Evolutionary conservation across 108 stramenopile species (phyloP).

Genomic region (Nitzschia sp.): DNA sequence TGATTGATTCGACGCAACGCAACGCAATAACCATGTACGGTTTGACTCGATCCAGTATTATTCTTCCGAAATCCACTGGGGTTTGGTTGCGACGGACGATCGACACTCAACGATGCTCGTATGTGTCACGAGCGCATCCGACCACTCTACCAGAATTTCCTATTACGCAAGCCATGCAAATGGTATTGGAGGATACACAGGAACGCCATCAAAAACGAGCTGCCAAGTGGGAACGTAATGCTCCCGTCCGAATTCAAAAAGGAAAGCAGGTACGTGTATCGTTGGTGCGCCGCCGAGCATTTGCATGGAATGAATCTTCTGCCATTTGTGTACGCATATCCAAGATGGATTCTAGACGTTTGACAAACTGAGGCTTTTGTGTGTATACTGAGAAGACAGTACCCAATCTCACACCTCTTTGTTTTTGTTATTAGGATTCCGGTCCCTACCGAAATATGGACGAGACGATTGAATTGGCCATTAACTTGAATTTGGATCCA

Average conservation of each 20-base stretch:
- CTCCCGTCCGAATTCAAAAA: slow-evolving; percentile 22
- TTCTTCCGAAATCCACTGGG: too few species aligned
- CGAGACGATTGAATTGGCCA: slow-evolving; percentile 87
- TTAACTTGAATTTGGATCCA: slow-evolving; percentile 92
- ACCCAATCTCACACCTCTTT: too few species aligned
- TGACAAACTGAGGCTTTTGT: too few species aligned
- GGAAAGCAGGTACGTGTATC: slow-evolving; percentile 24
- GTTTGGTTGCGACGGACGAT: too few species aligned
- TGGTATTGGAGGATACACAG: slow-evolving; percentile 53
- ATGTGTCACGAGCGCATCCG: slow-evolving; percentile 73
- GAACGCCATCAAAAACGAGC: slow-evolving; percentile 45
- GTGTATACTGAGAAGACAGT: too few species aligned
- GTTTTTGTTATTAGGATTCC: slow-evolving; percentile 5
- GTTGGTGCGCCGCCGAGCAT: too few species aligned
- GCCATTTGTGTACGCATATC: too few species aligned
- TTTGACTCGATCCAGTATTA: too few species aligned
- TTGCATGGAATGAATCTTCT: too few species aligned
- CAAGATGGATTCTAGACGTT: too few species aligned
- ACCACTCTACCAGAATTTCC: slow-evolving; percentile 42
- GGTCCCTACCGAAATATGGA: slow-evolving; percentile 64
- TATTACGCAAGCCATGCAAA: slow-evolving; percentile 50
- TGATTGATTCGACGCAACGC: too few species aligned
- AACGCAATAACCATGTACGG: too few species aligned
- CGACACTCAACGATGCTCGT: slow-evolving; percentile 16
- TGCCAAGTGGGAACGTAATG: slow-evolving; percentile 61